Conservation (phyloP, 495 filamentous ascomycete genomes). For the Pseudevernia furfuracea region DNA sequence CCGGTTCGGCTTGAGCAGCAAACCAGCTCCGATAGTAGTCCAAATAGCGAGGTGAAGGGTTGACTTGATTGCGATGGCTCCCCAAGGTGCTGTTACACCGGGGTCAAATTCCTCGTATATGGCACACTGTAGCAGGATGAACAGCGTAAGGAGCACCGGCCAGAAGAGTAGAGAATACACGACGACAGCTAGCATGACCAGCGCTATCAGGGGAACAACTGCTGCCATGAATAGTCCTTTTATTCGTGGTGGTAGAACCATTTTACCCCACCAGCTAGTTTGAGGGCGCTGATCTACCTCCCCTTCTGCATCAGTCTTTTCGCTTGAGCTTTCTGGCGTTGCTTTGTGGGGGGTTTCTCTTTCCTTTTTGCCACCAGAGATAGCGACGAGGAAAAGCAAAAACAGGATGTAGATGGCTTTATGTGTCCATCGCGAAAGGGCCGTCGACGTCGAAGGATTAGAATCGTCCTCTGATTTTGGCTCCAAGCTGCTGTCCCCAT, state of each 20-base stretch:
- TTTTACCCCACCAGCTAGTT: background rate
- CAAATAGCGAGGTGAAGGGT: background rate
- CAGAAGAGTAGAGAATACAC: background rate
- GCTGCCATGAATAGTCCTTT: background rate
- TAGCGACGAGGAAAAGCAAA: background rate
- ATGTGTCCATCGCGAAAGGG: background rate
- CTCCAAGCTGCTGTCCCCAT: background rate
- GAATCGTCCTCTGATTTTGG: background rate
- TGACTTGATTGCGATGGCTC: background rate
- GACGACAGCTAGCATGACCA: background rate
- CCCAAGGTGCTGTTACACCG: background rate
- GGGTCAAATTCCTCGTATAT: background rate
- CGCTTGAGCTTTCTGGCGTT: background rate
- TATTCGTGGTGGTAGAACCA: background rate
- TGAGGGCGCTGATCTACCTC: background rate
- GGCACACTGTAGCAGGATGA: background rate
- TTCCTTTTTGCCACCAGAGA: background rate
- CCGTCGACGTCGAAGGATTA: background rate
- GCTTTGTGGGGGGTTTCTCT: background rate
- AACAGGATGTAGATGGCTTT: background rate
- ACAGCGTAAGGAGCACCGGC: background rate
- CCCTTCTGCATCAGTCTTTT: background rate
- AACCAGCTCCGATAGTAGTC: background rate
- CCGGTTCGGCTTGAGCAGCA: background rate
- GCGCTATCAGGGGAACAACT: background rate